Conservation (phyloP, 805 yeast genomes). For the Ogataea minuta region DNA sequence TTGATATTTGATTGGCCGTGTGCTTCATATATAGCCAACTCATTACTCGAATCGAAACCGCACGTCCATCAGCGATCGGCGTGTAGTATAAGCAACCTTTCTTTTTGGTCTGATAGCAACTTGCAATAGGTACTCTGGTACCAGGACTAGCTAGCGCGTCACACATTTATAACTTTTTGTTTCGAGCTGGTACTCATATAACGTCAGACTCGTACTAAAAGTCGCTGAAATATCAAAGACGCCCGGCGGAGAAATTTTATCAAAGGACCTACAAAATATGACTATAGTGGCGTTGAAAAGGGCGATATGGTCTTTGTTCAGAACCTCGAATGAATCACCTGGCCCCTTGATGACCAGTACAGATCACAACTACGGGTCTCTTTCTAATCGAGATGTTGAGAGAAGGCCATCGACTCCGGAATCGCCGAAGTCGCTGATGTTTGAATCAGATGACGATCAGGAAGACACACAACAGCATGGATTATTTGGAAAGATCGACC, state of each 20-base stretch:
- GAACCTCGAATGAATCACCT: neutral
- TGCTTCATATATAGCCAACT: neutral
- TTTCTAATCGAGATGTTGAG: conserved; percentile 11
- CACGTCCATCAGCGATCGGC: neutral
- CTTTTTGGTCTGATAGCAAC: too few relatives aligned
- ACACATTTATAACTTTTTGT: too few relatives aligned
- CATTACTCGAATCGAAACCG: neutral
- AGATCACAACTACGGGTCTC: conserved; percentile 14
- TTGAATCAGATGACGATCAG: conserved; percentile 5
- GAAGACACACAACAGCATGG: conserved; percentile 5
- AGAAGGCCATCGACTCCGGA: conserved; percentile 4
- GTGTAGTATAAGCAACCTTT: neutral
- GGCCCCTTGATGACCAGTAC: conserved; percentile 10
- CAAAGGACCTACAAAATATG: conserved; percentile 4
- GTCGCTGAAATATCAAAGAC: too few relatives aligned
- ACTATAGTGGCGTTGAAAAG: conserved; percentile 18
- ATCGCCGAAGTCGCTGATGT: neutral
- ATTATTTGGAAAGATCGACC: conserved; percentile 62
- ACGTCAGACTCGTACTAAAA: too few relatives aligned
- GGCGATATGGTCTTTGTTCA: conserved; percentile 6
- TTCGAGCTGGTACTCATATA: too few relatives aligned
- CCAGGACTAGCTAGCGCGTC: too few relatives aligned
- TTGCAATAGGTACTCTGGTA: too few relatives aligned
- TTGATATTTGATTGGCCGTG: too few relatives aligned
- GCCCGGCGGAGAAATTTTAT: too few relatives aligned